Base-by-base conservation (phyloP, 2,329 filamentous ascomycete species). In the Cadophora sp. region DNA sequence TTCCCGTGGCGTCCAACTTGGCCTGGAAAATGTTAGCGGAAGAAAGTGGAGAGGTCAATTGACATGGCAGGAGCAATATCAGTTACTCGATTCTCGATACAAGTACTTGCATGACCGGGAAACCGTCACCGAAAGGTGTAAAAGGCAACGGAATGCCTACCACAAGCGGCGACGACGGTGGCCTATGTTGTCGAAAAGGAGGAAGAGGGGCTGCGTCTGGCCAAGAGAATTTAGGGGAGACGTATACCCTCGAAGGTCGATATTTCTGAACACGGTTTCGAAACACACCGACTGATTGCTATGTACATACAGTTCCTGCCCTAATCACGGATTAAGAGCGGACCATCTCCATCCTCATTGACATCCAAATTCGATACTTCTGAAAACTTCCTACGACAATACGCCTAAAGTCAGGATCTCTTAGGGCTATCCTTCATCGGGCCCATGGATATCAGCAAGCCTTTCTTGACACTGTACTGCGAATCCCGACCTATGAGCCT, bases 21-120 rank as follows among this genome's bases (percentile, higher is more conserved):
- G 68, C 51, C 31, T 71, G 59, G 66, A 73, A 59, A 71, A 62
- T 40, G 64, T 31, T 56, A 60, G 63, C 19, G 46, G 67, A 61
- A 71, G 63, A 63, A 12, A 56, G 43, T 63, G 61, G 50, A 50
- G 63, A 31, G 27, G 34, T 50, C 66, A 62, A 61, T 14, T 46
- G 53, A 53, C 48, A 34, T 69, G 51, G 70, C 66, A 64, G 59
- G 66, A 68, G 64, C 67, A 67, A 60, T 72, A 67, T 67, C 16
- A 72, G 55, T 66, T 64, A 62, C 65, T 71, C 43, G 65, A 71
- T 48, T 22, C 59, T 68, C 59, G 70, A 53, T 71, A 72, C 64
- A 70, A 70, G 65, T 71, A 71, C 65, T 68, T 71, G 67, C 71
- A 72, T 65, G 40, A 71, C 53, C 71, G 69, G 66, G 63, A 68